These are phyloP conservation scores for Botrytis paeoniae DNA, from an alignment of 2,329 filamentous ascomycete species.

Conservation along the genomic window DNA sequence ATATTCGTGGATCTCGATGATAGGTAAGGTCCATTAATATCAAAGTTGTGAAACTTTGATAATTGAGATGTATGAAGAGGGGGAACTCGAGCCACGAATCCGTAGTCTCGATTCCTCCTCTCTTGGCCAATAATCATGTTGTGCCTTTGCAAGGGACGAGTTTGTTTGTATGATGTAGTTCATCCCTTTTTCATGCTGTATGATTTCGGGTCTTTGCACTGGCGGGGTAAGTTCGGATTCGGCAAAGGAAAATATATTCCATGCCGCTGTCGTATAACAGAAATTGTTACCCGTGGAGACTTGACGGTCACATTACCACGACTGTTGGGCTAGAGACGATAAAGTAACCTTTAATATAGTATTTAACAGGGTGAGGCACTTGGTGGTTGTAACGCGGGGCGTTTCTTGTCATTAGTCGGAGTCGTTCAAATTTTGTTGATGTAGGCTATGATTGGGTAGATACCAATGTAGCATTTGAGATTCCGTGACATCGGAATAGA, in stretches of 20 bases:
- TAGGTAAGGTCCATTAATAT: slow-evolving; percentile 5
- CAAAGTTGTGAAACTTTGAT: slow-evolving; percentile 1
- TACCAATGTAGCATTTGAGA: background rate
- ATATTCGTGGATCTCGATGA: slow-evolving; percentile 19
- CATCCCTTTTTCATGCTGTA: slow-evolving; percentile 14
- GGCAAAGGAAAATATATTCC: slow-evolving; percentile 13
- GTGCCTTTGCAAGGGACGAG: slow-evolving; percentile 3
- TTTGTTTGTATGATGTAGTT: slow-evolving; percentile 14
- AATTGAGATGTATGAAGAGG: slow-evolving; percentile 1
- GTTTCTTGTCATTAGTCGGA: slow-evolving; percentile 1
- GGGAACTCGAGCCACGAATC: background rate
- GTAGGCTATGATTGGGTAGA: background rate
- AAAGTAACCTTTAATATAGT: background rate
- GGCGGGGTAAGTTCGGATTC: slow-evolving; percentile 4
- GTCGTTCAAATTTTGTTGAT: background rate
- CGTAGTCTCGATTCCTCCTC: background rate
- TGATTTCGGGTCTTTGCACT: slow-evolving; percentile 13
- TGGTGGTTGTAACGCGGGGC: slow-evolving; percentile 2
- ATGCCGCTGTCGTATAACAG: slow-evolving; percentile 11
- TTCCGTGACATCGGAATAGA: slow-evolving; percentile 10
- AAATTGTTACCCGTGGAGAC: slow-evolving; percentile 6
- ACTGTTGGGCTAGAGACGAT: background rate
- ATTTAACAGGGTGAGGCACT: background rate
- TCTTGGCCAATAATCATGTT: slow-evolving; percentile 9
- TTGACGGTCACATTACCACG: slow-evolving; percentile 11